phyloP scores from a whole-genome alignment of 129 eudicot genomes.

The Chrysanthemum lavandulifolium region DNA sequence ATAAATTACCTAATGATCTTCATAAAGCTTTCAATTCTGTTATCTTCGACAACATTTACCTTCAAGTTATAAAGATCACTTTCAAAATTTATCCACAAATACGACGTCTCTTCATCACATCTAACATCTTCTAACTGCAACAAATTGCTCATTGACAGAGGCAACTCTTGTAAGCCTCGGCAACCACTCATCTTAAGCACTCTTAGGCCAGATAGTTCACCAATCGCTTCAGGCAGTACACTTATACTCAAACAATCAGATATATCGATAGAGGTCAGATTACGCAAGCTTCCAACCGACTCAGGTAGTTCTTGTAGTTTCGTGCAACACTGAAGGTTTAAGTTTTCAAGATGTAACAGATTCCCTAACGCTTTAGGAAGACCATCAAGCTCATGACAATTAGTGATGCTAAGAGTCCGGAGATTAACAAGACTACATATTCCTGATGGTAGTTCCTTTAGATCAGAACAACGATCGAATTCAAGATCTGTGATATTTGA shows the following conservation, averaged over 20 bases:
- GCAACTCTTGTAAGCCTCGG: conserved; percentile 29
- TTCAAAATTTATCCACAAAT: conserved; percentile 30
- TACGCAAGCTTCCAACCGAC: conserved; percentile 25
- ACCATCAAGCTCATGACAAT: conserved; percentile 44
- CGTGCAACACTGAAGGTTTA: conserved; percentile 32
- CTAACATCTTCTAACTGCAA: conserved; percentile 25
- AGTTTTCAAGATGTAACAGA: conserved; percentile 22
- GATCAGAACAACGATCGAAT: conserved; percentile 45
- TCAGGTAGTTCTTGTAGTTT: conserved; percentile 30
- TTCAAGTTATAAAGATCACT: conserved; percentile 16
- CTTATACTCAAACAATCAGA: conserved; percentile 39
- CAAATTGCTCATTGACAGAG: conserved; percentile 23
- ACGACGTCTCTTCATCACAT: conserved; percentile 43
- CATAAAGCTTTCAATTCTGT: conserved; percentile 27
- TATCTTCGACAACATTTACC: conserved; percentile 32
- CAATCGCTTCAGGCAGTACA: conserved; percentile 27
- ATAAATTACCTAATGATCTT: conserved; percentile 27
- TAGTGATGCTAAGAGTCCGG: conserved; percentile 43
- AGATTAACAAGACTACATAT: conserved; percentile 32
- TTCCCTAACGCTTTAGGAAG: conserved; percentile 34
- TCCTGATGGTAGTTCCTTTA: conserved; percentile 38
- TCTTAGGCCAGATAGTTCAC: conserved; percentile 22
- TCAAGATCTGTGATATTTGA: conserved; percentile 37
- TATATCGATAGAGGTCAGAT: conserved; percentile 28
- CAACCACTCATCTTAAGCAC: conserved; percentile 35